Evolutionary conservation across 352 stramenopile species (phyloP), one percentile per base, ranked within the genome.

Genomic region (Phytophthora aleatoria): DNA sequence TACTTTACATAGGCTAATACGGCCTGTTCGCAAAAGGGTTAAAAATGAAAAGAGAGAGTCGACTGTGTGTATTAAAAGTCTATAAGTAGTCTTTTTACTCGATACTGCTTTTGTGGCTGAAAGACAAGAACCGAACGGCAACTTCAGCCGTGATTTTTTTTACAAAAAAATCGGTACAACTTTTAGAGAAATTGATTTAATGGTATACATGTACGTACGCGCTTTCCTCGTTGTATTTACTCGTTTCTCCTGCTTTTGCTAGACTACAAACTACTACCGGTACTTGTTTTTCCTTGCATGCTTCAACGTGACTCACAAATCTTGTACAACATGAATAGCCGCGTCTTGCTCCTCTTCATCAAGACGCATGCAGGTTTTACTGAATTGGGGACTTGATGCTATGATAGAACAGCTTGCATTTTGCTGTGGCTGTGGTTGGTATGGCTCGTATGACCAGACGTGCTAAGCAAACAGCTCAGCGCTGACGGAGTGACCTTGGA

Each of bases 401-500:
- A 71, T 68, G 64, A 69, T 44, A 27, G 47, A 27, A 61, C 51
- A 59, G 43, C 28, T 36, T 67, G 58, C 31, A 43, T 39, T 61
- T 72, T 77, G 28, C 33, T 50, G 51, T 65, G 52, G 42, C 35
- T 83, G 47, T 71, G 57, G 30, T 51, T 64, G 16, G 16, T 51
- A 56, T 67, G 57, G 35, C 61, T 85, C 31, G 81, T 84, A 57
- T 92, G 83, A 4, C 81, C 79, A 3, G 79, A 87, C 26, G 69
- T 80, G 36, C 73, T 92, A 30, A 96, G 71, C 55, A 96, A 68
- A 64, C 83, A 94, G 64, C 87, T 94, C 39, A 94, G 69, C 15
- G 85, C 84, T 24, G 84, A 87, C n/a, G 83, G 87, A 5, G 73
- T 78, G 61, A 94, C 94, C 44, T 87, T 88, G 28, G 75, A 89